Evolutionary conservation across 768 basidiomycete species (phyloP), one percentile per base, ranked within the genome.

Genomic region (Naganishia randhawae): DNA sequence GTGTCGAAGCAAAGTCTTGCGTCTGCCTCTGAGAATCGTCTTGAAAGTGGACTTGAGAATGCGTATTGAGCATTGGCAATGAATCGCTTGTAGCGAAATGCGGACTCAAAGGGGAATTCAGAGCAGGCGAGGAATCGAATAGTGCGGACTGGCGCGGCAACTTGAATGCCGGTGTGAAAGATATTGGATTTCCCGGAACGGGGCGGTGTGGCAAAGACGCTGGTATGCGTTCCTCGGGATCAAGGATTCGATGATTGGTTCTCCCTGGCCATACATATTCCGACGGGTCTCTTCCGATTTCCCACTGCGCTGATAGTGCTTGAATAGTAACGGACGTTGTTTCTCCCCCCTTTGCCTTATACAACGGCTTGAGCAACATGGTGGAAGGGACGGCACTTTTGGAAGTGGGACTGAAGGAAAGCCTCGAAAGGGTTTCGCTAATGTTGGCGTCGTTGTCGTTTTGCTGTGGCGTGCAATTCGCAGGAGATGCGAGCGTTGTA

Each of bases 1-100:
- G 67, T 1, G 63, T 48, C 19, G 63, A 61, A 39, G 57, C 57
- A 61, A 61, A 61, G 57, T 61, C 57, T 35, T 61, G 39, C 19
- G 57, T 41, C 25, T 61, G 66, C 29, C 39, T 31, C 17, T 61
- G 57, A 11, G 57, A n/a, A 39, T 61, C 57, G 25, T 14, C 35
- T 7, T 61, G 37, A 39, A 61, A 61, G 14, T 41, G 57, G 22
- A 61, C 57, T n/a, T 61, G 57, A 8, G 57, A 61, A 2, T 35
- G 57, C 16, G 37, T 39, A 13, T 33, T 42, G 39, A 16, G 17
- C 8, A 29, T 61, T 39, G 57, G 57, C 14, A 42, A 29, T 27
- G 57, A 61, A 16, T 48, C 45, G 37, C 57, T 19, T 39, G 35
- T 25, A 2, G 10, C 37, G 33, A 29, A 25, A 27, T n/a, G 11